Conservation (phyloP, 2,329 filamentous ascomycete genomes). For the Cladobotryum protrusum region DNA sequence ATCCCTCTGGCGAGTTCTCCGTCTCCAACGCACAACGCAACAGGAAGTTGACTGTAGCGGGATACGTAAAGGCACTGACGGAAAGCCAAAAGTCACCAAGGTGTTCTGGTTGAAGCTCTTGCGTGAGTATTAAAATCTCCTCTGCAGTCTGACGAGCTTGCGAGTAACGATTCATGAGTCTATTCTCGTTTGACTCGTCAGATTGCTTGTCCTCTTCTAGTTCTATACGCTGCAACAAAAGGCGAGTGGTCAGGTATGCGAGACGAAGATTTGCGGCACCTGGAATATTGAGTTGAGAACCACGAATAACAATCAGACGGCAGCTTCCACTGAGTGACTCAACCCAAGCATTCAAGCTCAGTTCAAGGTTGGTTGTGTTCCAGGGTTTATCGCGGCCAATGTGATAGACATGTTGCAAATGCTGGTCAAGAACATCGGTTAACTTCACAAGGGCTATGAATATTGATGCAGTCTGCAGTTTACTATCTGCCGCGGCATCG, state of each 20-base stretch:
- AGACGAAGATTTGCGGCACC: constrained; percentile 47
- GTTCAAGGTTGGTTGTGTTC: constrained; percentile 29
- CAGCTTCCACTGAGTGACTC: constrained; percentile 33
- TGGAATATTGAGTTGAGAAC: constrained; percentile 32
- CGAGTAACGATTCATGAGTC: constrained; percentile 28
- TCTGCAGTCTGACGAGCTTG: constrained; percentile 40
- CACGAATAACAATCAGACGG: constrained; percentile 36
- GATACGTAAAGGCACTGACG: constrained; percentile 40
- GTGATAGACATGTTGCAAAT: constrained; percentile 29
- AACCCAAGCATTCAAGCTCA: constrained; percentile 37
- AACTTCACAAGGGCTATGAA: constrained; percentile 41
- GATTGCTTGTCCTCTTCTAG: constrained; percentile 35
- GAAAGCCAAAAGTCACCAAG: constrained; percentile 46
- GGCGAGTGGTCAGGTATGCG: constrained; percentile 41
- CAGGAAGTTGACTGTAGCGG: constrained; percentile 44
- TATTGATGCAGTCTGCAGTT: constrained; percentile 26
- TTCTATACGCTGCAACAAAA: constrained; percentile 42
- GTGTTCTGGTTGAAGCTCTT: constrained; percentile 38
- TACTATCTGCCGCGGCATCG: constrained; percentile 10
- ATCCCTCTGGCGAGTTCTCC: constrained; percentile 28
- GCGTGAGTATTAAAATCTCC: constrained; percentile 42
- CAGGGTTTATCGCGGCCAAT: constrained; percentile 23
- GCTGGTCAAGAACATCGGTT: constrained; percentile 32
- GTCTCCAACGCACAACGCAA: constrained; percentile 42
- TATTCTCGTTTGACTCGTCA: constrained; percentile 15